phyloP scores from a whole-genome alignment of 805 yeast species.

The Candida fluviatilis region DNA sequence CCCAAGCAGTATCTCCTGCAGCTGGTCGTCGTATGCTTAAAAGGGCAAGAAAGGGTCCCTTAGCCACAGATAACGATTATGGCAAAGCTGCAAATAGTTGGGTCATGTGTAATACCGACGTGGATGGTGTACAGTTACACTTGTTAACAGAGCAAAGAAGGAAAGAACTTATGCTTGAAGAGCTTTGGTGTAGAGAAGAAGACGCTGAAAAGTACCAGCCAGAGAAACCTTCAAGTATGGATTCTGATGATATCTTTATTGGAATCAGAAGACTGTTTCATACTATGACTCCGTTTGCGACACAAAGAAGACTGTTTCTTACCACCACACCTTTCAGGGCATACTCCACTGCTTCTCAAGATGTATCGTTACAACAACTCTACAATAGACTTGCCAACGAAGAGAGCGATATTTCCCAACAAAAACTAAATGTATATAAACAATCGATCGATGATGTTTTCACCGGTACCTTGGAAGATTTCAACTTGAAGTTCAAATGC shows the following conservation, averaged over 20 bases:
- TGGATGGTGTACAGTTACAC: slow-evolving; percentile 66
- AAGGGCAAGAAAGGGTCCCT: slow-evolving; percentile 50
- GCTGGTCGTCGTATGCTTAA: slow-evolving; percentile 40
- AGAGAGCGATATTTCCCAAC: not conserved
- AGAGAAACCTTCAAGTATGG: slow-evolving; percentile 9
- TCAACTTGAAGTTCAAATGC: slow-evolving; percentile 17
- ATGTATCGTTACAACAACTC: not conserved
- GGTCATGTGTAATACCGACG: slow-evolving; percentile 71
- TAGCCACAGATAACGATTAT: slow-evolving; percentile 51
- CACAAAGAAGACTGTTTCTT: slow-evolving; percentile 33
- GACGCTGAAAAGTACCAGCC: slow-evolving; percentile 24
- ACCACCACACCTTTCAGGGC: slow-evolving; percentile 21
- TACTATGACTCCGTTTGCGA: slow-evolving; percentile 25
- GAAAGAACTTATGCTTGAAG: slow-evolving; percentile 63
- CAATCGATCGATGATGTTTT: slow-evolving; percentile 13
- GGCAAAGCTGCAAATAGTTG: slow-evolving; percentile 66
- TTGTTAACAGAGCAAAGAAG: slow-evolving; percentile 70
- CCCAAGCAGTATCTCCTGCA: slow-evolving; percentile 44
- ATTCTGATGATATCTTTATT: slow-evolving; percentile 36
- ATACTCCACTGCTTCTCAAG: not conserved
- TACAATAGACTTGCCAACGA: slow-evolving; percentile 1
- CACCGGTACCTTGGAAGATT: slow-evolving; percentile 13
- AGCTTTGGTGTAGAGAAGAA: slow-evolving; percentile 51
- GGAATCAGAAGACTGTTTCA: slow-evolving; percentile 42
- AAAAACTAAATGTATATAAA: not conserved